phyloP scores from a whole-genome alignment of 352 stramenopile species.

The Peronospora farinosa region DNA sequence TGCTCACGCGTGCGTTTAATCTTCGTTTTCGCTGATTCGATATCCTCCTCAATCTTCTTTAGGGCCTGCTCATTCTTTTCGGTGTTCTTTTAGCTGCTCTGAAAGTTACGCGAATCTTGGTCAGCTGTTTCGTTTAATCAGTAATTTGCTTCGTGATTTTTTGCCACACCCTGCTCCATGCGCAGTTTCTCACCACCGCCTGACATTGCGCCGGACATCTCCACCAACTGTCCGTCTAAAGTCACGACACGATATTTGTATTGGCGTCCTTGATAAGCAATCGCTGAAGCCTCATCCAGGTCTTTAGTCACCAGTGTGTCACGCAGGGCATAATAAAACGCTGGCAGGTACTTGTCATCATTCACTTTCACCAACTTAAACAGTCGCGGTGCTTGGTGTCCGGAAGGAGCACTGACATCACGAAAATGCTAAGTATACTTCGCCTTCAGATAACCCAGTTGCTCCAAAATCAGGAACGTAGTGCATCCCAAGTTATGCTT shows the following conservation, averaged over 20 bases:
- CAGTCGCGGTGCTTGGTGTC: slow-evolving; percentile 53
- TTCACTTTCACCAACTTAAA: slow-evolving; percentile 87
- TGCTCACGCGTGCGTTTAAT: no score
- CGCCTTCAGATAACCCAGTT: slow-evolving; percentile 83
- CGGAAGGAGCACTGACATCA: slow-evolving; percentile 39
- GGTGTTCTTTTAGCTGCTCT: slow-evolving; percentile 72
- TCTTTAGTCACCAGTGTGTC: slow-evolving; percentile 99
- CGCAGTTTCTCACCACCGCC: slow-evolving; percentile 90
- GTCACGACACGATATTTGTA: no score
- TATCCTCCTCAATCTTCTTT: no score
- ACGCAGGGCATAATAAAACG: slow-evolving; percentile 94
- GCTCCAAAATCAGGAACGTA: no score
- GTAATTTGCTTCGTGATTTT: slow-evolving; percentile 83
- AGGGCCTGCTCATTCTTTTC: slow-evolving; percentile 65
- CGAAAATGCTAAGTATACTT: slow-evolving; percentile 68
- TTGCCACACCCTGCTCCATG: slow-evolving; percentile 87
- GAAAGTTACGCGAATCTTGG: slow-evolving; percentile 82
- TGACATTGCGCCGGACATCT: no score
- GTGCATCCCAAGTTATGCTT: no score
- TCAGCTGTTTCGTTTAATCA: slow-evolving; percentile 85
- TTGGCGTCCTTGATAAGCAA: no score
- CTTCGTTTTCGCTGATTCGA: no score
- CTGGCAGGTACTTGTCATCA: slow-evolving; percentile 86
- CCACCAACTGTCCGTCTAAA: no score
- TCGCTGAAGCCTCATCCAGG: no score